Conservation (phyloP, 768 basidiomycete genomes). For the Mycena capillaripes region DNA sequence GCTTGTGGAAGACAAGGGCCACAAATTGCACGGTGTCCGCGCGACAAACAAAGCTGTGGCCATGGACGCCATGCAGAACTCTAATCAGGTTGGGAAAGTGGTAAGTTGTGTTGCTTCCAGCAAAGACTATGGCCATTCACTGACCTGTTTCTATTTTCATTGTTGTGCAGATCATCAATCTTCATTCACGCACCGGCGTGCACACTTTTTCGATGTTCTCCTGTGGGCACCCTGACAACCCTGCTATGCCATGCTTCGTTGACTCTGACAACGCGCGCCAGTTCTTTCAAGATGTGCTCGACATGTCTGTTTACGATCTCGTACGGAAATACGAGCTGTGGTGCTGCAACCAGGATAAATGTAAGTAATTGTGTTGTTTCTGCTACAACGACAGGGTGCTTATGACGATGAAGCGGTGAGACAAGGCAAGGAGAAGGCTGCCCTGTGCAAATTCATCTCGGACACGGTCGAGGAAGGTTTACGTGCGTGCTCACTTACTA, state of each 20-base stretch:
- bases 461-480: too few relatives aligned
- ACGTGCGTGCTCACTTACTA: neutral
- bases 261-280: neutral
- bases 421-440: neutral
- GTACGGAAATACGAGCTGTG: neutral
- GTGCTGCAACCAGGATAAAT: neutral
- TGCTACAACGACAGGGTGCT: neutral
- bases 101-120: neutral
- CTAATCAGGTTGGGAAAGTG: neutral
- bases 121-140: too few relatives aligned
- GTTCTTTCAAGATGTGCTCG: neutral
- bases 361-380: neutral
- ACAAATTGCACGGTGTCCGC: neutral
- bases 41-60: neutral
- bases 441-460: too few relatives aligned
- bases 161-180: neutral
- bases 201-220: neutral
- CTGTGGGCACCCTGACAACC: neutral
- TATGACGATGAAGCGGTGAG: neutral
- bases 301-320: neutral
- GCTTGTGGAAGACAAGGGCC: neutral
- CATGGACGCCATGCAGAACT: neutral
- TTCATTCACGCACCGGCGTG: neutral
- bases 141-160: neutral
- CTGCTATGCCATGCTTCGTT: neutral